Base-by-base conservation (phyloP, 176 grass and related monocot species). In the Juncus effusus region DNA sequence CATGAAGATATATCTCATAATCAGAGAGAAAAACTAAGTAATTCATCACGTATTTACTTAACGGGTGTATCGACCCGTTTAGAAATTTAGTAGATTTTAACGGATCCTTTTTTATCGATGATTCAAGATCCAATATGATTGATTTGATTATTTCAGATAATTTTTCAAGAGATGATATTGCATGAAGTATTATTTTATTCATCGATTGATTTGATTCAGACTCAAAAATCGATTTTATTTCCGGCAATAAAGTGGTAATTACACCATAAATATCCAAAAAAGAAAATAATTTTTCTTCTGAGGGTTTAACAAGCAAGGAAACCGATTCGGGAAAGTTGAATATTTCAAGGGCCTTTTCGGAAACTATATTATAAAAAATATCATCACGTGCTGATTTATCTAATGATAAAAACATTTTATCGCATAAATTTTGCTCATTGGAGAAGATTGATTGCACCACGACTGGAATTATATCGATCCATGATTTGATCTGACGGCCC, bases 21-120 rank as follows among this genome's bases (percentile, higher is more conserved):
- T 91, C 87, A 13, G 87, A 82, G 54, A 96, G 82, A 58, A 83
- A 81, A n/a, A 58, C 60, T 56, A 91, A 73, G 74, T 91, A 91
- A 74, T 96, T 96, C 87, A 96, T 96, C 14, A 91, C 87, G 63
- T 96, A 96, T 9, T 87, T 64, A 4, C 81, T 88, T 36, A 96
- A 67, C 0, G 85, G 92, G 66, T 88, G 92, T 61, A 96, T 80
- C 0, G 38, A 81, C 13, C 92, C 79, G 47, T 81, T 79, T 3
- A 81, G 35, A 6, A 65, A 37, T 11, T 62, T 51, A 0, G 52
- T 40, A 4, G 76, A 50, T 37, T 70, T 80, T 42, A 88, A 61
- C 3, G 79, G 19, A 44, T 90, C 84, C 60, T 77, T 85, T 14
- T 71, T 73, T 72, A 96, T 85, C 0, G 87, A 81, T 10, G 77